A percentile compares a stretch with the other conserved stretches of the same genome.
phyloP scores from a whole-genome alignment of 1,139 yeast species.

The Magnusiomyces ingens region DNA sequence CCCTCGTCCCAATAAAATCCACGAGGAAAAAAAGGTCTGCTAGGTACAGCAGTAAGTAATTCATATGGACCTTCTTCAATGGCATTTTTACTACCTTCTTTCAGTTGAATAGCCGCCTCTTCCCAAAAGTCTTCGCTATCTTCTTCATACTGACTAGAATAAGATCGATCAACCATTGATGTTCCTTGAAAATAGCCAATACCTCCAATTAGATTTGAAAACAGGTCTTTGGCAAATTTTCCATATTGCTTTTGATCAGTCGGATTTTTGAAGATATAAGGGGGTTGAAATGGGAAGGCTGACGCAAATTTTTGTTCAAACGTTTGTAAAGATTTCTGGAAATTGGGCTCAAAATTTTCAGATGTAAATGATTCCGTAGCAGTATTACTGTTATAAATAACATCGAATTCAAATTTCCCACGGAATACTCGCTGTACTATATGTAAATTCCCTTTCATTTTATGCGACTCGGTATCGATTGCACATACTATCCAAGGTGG shows the following conservation, averaged over 20 bases:
- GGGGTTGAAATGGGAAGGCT: slow-evolving; percentile 49
- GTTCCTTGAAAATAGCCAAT: slow-evolving; percentile 87
- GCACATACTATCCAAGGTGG: slow-evolving; percentile 40
- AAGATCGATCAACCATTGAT: slow-evolving; percentile 69
- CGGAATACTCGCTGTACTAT: slow-evolving; percentile 66
- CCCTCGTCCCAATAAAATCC: slow-evolving; percentile 99
- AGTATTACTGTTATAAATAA: slow-evolving; percentile 50
- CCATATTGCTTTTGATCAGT: slow-evolving; percentile 27
- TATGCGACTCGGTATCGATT: slow-evolving; percentile 48
- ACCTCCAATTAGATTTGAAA: slow-evolving; percentile 85
- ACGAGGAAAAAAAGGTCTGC: slow-evolving; percentile 90
- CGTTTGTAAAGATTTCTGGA: slow-evolving; percentile 35
- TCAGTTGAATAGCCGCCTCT: slow-evolving; percentile 19
- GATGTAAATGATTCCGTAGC: slow-evolving; percentile 23
- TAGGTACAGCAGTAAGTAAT: slow-evolving; percentile 79
- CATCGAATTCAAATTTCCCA: slow-evolving; percentile 73
- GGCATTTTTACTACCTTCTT: slow-evolving; percentile 20
- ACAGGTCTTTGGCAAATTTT: slow-evolving; percentile 64
- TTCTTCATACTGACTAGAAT: slow-evolving; percentile 54
- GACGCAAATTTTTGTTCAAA: slow-evolving; percentile 52
- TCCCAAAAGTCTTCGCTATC: slow-evolving; percentile 39
- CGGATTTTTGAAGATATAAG: slow-evolving; percentile 43
- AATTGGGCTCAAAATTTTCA: slow-evolving; percentile 36
- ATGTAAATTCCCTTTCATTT: slow-evolving; percentile 72
- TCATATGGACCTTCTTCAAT: slow-evolving; percentile 38